Percentiles rank a stretch among this genome's conserved stretches.
Evolutionary conservation across 1,284 basidiomycete genomes (phyloP).

Genomic region (Lignosus rhinocerotis): DNA sequence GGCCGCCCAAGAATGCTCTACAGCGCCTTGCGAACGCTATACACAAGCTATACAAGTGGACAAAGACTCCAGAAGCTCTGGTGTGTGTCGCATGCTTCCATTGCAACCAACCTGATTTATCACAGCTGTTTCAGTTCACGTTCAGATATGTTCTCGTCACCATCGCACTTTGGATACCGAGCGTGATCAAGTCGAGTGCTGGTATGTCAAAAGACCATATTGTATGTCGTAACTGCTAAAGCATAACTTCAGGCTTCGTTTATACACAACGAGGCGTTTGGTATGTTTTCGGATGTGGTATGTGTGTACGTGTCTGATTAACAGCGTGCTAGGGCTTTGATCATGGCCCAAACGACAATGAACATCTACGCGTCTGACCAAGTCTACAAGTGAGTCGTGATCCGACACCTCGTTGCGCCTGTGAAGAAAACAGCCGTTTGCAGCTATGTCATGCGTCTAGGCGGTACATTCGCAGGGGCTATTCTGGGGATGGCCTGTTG

Average conservation of each 20-base stretch:
- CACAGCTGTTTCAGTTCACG: constrained; percentile 43
- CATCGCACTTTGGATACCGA: constrained; percentile 57
- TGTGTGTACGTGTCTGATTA: not conserved
- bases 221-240: no score
- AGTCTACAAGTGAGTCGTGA: constrained; percentile 45
- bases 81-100: constrained; percentile 30
- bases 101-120: not conserved
- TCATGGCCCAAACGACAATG: constrained; percentile 68
- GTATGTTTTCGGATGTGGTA: constrained; percentile 27
- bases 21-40: constrained; percentile 41
- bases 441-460: constrained; percentile 48
- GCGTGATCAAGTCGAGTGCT: constrained; percentile 46
- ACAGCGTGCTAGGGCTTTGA: constrained; percentile 49
- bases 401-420: constrained; percentile 13
- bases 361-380: constrained; percentile 66
- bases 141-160: constrained; percentile 57
- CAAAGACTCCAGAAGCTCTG: constrained; percentile 44
- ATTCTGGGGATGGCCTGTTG: constrained; percentile 55
- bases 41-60: constrained; percentile 43
- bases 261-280: constrained; percentile 46
- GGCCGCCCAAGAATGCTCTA: constrained; percentile 43
- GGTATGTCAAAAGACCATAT: constrained; percentile 33
- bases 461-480: constrained; percentile 41
- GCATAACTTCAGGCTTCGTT: constrained; percentile 38
- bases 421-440: constrained; percentile 1